Percentiles rank a stretch among this genome's conserved stretches.
Conservation (phyloP, 148 eudicot genomes). For the Selenicereus undatus region DNA sequence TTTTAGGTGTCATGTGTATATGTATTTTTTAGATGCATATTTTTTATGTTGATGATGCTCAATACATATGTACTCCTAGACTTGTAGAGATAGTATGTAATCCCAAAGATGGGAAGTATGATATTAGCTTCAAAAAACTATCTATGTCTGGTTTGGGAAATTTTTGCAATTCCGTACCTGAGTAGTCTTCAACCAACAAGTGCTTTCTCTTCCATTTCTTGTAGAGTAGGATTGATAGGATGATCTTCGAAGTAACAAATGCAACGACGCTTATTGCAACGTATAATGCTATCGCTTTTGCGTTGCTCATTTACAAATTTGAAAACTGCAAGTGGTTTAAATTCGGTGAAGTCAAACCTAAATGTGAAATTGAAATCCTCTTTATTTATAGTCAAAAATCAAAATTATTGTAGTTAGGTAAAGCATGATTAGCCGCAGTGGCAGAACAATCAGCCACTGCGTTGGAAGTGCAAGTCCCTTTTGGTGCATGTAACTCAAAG, state of each 20-base stretch:
- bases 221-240: constrained; percentile 60
- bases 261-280: constrained; percentile 59
- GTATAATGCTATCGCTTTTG: constrained; percentile 37
- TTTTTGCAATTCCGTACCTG: constrained; percentile 32
- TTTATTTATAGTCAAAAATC: not conserved
- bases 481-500: too few species aligned
- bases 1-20: too few species aligned
- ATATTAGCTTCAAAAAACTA: too few species aligned
- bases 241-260: constrained; percentile 60
- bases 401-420: not conserved
- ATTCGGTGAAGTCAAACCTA: not conserved
- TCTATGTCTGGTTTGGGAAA: not conserved
- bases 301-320: constrained; percentile 41
- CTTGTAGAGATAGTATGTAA: too few species aligned
- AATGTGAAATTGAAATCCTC: not conserved
- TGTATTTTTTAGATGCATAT: too few species aligned
- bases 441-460: not conserved
- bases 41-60: too few species aligned
- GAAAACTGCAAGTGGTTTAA: constrained; percentile 13
- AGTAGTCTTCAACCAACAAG: constrained; percentile 47
- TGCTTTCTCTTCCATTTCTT: constrained; percentile 74
- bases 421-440: not conserved
- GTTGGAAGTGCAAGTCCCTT: too few species aligned
- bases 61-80: too few species aligned
- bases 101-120: too few species aligned